Base-by-base conservation (phyloP, 1,284 basidiomycete species). In the Apiotrichum brassicae region DNA sequence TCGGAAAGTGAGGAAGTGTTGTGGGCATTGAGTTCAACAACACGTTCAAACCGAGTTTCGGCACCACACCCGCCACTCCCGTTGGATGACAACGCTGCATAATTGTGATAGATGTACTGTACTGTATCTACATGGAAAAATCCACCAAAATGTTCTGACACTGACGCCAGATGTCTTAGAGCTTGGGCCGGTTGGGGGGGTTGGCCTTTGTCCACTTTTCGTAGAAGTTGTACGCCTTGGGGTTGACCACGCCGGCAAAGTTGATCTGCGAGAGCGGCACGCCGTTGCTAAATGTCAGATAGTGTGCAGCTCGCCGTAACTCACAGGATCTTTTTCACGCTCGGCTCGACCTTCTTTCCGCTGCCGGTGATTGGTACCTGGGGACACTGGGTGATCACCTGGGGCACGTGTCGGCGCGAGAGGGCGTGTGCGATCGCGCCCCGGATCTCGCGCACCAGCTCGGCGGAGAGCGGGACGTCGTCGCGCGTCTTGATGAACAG, bases 371-470 rank as follows among this genome's bases (percentile, higher is more conserved):
- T 45, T 18, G 54, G 54, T 18, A 56, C 54, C 8, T 30, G 45
- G n/a, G 54, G 53, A 19, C 62, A 62, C 52, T 64, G 54, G 28
- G 59, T 59, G 2, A 68, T 61, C 33, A 62, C 48, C 16, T 53
- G 60, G 9, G 67, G 67, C 2, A 70, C 66, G 42, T 70, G 67
- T 23, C 65, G 48, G 18, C 65, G 49, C 5, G 57, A 59, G 16
- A 65, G 61, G 6, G 51, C 60, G 12, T 44, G 22, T 7, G 58
- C 56, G 45, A 70, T 63, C 1, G 61, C 54, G 16, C 42, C 49
- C 48, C 64, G 64, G 40, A 69, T 52, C 30, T 56, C 39, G 12
- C 22, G 40, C 8, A 62, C 58, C 12, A 64, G 56, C 14, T 46
- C 33, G 1, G 40, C 24, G 0, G 34, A 14, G 3, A 68, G 49